Conservation (phyloP, 2,329 filamentous ascomycete genomes). For the Diplocarpon rosae region DNA sequence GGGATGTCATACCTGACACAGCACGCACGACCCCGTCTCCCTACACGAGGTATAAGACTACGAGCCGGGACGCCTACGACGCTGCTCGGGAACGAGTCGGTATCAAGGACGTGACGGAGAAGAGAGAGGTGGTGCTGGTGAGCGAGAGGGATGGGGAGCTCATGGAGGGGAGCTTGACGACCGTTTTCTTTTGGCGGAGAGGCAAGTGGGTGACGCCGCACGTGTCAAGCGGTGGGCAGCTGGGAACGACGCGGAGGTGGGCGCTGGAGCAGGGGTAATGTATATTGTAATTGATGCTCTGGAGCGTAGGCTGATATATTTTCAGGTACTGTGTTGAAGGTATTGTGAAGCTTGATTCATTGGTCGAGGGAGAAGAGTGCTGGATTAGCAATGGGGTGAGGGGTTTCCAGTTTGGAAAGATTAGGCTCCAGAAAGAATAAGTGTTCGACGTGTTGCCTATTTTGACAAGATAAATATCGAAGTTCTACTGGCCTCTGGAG, state of each 20-base stretch:
- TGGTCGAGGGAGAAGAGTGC: constrained; percentile 64
- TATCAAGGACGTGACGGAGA: constrained; percentile 37
- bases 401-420: constrained; percentile 53
- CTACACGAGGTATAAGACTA: constrained; percentile 85
- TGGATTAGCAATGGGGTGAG: constrained; percentile 85
- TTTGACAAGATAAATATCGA: too few species aligned
- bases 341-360: constrained; percentile 43
- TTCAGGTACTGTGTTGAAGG: constrained; percentile 54
- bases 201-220: constrained; percentile 73
- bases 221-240: constrained; percentile 66
- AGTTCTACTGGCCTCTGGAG: background rate
- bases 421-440: constrained; percentile 9
- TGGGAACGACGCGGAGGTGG: constrained; percentile 74
- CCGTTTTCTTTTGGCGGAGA: constrained; percentile 66
- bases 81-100: constrained; percentile 50
- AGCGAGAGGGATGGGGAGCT: constrained; percentile 49
- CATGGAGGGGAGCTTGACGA: constrained; percentile 80
- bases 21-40: constrained; percentile 39
- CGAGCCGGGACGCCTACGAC: constrained; percentile 60
- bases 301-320: background rate
- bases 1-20: constrained; percentile 43
- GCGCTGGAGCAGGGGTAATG: constrained; percentile 55
- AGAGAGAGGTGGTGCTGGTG: constrained; percentile 65
- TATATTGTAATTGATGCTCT: constrained; percentile 25
- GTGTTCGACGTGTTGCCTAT: background rate